Evolutionary conservation across 306 rosid genomes (phyloP).

Genomic region (Prunus armeniaca): DNA sequence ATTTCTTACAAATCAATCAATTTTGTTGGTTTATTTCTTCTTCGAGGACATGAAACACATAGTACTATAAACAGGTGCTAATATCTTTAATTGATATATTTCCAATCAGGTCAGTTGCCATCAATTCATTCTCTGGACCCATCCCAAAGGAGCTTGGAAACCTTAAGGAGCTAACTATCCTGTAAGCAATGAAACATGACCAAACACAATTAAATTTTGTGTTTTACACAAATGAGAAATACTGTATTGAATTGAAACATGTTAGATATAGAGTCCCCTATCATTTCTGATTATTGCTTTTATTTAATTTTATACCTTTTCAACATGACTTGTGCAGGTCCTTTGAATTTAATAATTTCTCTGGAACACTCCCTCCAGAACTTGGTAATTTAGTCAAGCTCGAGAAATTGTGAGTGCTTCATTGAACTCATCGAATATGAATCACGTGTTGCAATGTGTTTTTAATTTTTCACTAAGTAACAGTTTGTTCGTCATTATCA

Average conservation of each 20-base stretch:
- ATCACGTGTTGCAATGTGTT: neutral
- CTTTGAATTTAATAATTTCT: slow-evolving; percentile 22
- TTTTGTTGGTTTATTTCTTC: too few relatives aligned
- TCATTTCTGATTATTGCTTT: too few relatives aligned
- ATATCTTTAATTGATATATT: neutral
- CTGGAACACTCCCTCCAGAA: slow-evolving; percentile 29
- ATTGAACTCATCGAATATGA: neutral
- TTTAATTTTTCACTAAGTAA: too few relatives aligned
- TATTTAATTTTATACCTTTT: neutral
- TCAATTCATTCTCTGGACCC: slow-evolving; percentile 22
- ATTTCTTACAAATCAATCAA: too few relatives aligned
- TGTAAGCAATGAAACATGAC: slow-evolving; percentile 16
- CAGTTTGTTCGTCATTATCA: neutral
- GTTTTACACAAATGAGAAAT: too few relatives aligned
- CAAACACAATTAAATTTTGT: neutral
- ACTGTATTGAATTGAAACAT: neutral
- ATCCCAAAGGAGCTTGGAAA: slow-evolving; percentile 40
- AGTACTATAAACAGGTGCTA: too few relatives aligned
- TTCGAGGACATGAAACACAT: too few relatives aligned
- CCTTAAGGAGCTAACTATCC: slow-evolving; percentile 11
- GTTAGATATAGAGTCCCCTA: neutral
- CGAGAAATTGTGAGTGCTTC: slow-evolving; percentile 7
- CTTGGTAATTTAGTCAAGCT: slow-evolving; percentile 27
- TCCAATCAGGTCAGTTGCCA: slow-evolving; percentile 17
- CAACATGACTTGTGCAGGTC: slow-evolving; percentile 9